Evolutionary conservation across 2,329 filamentous ascomycete genomes (phyloP).

Genomic region (Alternaria sp.): DNA sequence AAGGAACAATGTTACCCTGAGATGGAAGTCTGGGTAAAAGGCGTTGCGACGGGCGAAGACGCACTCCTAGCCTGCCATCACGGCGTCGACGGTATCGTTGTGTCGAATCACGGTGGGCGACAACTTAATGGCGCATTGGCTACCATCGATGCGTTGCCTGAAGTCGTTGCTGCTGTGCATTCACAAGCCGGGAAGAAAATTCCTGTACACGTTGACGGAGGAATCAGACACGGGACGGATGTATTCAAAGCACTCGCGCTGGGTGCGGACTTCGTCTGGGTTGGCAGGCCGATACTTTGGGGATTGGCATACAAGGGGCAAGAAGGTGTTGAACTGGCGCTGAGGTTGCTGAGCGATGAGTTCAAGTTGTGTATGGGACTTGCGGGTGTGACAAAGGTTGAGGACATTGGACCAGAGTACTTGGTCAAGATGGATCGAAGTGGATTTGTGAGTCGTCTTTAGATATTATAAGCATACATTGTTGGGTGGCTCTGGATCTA

Average conservation of each 20-base stretch:
- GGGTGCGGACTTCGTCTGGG: slow-evolving; percentile 85
- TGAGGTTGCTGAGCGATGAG: slow-evolving; percentile 26
- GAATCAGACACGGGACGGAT: slow-evolving; percentile 85
- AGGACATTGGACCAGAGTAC: slow-evolving; percentile 31
- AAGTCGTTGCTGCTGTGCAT: slow-evolving; percentile 60
- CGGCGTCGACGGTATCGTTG: slow-evolving; percentile 54
- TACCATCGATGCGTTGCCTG: slow-evolving; percentile 56
- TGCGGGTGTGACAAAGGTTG: slow-evolving; percentile 27
- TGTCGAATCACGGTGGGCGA: slow-evolving; percentile 61
- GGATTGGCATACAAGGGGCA: slow-evolving; percentile 61
- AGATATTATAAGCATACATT: slow-evolving; percentile 31
- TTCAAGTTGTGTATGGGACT: slow-evolving; percentile 33
- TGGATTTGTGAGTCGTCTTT: slow-evolving; percentile 41
- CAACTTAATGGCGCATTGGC: slow-evolving; percentile 57
- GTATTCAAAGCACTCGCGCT: slow-evolving; percentile 93
- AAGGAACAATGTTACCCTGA: slow-evolving; percentile 25
- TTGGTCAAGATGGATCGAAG: slow-evolving; percentile 30
- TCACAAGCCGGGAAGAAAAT: slow-evolving; percentile 22
- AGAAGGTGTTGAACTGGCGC: slow-evolving; percentile 27
- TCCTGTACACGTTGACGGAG: slow-evolving; percentile 89
- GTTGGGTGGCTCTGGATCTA: background rate
- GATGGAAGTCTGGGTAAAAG: slow-evolving; percentile 52
- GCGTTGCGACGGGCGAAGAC: slow-evolving; percentile 51
- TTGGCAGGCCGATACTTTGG: slow-evolving; percentile 63
- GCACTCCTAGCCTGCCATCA: slow-evolving; percentile 51